phyloP scores from a whole-genome alignment of 495 filamentous ascomycete genomes.

The Aspergillus wentii region DNA sequence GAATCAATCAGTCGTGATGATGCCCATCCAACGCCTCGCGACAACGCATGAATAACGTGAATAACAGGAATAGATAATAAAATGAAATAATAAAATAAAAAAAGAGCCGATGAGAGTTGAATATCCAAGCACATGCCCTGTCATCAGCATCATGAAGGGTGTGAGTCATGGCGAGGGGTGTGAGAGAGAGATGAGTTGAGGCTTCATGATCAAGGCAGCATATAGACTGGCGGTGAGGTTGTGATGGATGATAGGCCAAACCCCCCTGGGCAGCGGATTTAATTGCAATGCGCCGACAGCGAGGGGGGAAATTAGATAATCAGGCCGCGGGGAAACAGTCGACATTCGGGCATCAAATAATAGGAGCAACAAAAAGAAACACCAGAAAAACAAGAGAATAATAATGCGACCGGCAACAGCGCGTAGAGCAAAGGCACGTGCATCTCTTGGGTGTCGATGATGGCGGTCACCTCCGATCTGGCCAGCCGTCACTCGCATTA shows the following conservation, averaged over 20 bases:
- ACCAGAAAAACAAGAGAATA: no score
- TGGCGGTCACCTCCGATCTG: no score
- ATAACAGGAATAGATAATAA: slow-evolving; percentile 1
- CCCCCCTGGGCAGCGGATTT: no score
- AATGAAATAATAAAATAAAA: slow-evolving; percentile 1
- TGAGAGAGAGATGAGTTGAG: slow-evolving; percentile 1
- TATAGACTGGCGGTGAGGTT: slow-evolving; percentile 14
- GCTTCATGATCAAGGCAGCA: no score
- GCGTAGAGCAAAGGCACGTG: no score
- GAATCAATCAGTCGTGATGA: no score
- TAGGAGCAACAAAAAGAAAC: no score
- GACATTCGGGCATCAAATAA: slow-evolving; percentile 17
- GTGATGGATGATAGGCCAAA: slow-evolving; percentile 10
- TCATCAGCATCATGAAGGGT: no score
- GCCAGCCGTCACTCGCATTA: no score
- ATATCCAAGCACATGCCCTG: no score
- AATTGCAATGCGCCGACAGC: slow-evolving; percentile 15
- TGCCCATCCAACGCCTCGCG: slow-evolving; percentile 11
- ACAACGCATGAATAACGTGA: slow-evolving; percentile 6
- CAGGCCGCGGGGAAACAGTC: slow-evolving; percentile 11
- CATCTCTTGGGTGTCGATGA: no score
- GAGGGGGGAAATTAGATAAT: slow-evolving; percentile 20
- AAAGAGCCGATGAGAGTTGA: slow-evolving; percentile 1
- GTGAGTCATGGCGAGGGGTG: neutral
- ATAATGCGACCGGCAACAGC: slow-evolving; percentile 13